These are phyloP conservation scores for Oryza australiensis DNA, from an alignment of 176 grass and related monocot genomes.

Conservation along the genomic window DNA sequence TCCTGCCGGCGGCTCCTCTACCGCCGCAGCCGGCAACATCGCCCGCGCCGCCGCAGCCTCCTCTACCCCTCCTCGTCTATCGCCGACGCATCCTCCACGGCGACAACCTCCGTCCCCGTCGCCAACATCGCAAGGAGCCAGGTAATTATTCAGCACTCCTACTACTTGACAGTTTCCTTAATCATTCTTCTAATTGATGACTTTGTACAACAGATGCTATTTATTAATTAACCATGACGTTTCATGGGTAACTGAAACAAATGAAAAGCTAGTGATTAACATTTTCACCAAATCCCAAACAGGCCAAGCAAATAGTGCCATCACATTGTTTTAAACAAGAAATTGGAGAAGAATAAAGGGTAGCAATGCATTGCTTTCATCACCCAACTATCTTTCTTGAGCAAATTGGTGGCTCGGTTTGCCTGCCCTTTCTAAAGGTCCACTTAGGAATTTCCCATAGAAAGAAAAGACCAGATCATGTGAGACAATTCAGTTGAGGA, in stretches of 20 bases:
- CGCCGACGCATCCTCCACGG: no score
- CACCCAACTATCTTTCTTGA: conserved; percentile 32
- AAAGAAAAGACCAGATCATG: conserved; percentile 11
- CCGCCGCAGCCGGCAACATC: no score
- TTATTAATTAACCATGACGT: conserved; percentile 10
- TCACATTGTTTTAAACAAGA: conserved; percentile 35
- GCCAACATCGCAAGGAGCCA: no score
- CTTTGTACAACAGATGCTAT: neutral
- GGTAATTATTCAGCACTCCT: conserved; percentile 36
- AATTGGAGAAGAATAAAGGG: conserved; percentile 22
- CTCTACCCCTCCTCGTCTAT: no score
- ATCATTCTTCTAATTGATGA: conserved; percentile 23
- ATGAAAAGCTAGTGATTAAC: conserved; percentile 55
- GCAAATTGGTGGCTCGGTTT: conserved; percentile 31
- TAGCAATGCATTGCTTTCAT: conserved; percentile 49
- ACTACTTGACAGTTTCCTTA: conserved; percentile 22
- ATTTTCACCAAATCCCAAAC: conserved; percentile 45
- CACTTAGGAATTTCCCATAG: conserved; percentile 18
- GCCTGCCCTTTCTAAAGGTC: conserved; percentile 18
- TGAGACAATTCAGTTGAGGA: conserved; percentile 45
- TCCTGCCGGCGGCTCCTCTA: no score
- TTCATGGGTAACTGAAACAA: no score
- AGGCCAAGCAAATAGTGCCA: conserved; percentile 46
- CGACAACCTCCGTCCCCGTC: no score
- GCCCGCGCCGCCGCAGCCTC: no score